Conservation (phyloP, 2,329 filamentous ascomycete genomes). For the Fusarium phyllophilum region DNA sequence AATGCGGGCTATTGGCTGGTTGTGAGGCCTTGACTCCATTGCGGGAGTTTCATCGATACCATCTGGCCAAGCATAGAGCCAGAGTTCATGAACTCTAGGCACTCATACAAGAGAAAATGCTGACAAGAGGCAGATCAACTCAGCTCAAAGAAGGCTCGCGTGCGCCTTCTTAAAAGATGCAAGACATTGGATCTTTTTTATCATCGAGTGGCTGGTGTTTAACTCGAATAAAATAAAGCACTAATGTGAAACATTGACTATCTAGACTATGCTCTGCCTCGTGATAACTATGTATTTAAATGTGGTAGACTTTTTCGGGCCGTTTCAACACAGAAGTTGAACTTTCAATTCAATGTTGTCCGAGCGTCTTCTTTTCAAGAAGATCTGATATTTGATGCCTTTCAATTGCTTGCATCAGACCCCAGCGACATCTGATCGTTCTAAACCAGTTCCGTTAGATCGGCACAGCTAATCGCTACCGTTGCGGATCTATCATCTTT, state of each 20-base stretch:
- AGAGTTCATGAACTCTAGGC: neutral
- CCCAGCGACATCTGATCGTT: conserved; percentile 25
- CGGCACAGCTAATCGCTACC: conserved; percentile 26
- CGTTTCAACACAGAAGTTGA: conserved; percentile 9
- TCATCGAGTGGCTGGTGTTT: conserved; percentile 25
- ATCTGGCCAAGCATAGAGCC: conserved; percentile 30
- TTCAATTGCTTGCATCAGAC: conserved; percentile 33
- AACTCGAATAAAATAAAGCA: neutral
- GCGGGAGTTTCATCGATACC: conserved; percentile 35
- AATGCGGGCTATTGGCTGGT: conserved; percentile 27
- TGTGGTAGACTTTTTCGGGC: neutral
- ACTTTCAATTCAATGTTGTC: neutral
- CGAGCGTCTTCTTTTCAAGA: neutral
- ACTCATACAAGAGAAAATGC: neutral
- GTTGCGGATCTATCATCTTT: neutral
- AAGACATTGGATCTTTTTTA: conserved; percentile 6
- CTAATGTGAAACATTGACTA: neutral
- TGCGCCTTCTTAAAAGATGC: conserved; percentile 21
- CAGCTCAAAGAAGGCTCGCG: neutral
- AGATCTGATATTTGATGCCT: conserved; percentile 12
- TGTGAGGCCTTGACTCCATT: conserved; percentile 27
- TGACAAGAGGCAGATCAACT: neutral
- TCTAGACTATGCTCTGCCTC: neutral
- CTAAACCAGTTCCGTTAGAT: conserved; percentile 22
- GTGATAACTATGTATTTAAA: neutral